A percentile compares a stretch with the other conserved stretches of the same genome.
These are phyloP conservation scores for Vaucheria bursata DNA, from an alignment of 352 stramenopile species.

Conservation along the genomic window DNA sequence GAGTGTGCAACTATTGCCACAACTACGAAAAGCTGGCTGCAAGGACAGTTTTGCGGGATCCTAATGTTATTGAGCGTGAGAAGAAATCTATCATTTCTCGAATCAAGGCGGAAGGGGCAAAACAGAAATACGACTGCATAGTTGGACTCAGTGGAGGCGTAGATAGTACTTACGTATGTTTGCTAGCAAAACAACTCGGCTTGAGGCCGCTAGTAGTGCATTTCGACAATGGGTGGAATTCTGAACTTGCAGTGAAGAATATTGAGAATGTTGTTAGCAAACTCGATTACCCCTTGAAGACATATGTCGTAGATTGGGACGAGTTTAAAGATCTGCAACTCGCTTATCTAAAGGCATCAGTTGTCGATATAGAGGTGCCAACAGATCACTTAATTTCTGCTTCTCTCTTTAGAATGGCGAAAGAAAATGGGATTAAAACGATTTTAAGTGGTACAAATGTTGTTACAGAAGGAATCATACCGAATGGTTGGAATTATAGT, in stretches of 20 bases:
- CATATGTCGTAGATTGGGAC: background rate
- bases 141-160: background rate
- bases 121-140: background rate
- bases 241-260: background rate
- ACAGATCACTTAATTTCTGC: background rate
- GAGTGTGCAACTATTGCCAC: no score
- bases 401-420: background rate
- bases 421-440: background rate
- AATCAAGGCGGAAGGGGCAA: no score
- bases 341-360: background rate
- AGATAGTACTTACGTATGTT: background rate
- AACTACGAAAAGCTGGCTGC: no score
- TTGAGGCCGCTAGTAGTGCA: background rate
- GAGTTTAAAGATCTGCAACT: background rate
- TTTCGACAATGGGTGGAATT: no score
- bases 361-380: background rate
- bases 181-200: background rate
- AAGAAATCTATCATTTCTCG: no score
- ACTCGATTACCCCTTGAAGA: background rate
- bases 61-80: no score
- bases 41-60: no score
- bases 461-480: background rate
- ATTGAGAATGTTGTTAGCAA: background rate
- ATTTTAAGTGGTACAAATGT: background rate
- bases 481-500: background rate